Percentiles rank a stretch among this genome's conserved stretches.
Conservation (phyloP, 805 yeast species). For the Isabelozyma pseudorhagii region DNA sequence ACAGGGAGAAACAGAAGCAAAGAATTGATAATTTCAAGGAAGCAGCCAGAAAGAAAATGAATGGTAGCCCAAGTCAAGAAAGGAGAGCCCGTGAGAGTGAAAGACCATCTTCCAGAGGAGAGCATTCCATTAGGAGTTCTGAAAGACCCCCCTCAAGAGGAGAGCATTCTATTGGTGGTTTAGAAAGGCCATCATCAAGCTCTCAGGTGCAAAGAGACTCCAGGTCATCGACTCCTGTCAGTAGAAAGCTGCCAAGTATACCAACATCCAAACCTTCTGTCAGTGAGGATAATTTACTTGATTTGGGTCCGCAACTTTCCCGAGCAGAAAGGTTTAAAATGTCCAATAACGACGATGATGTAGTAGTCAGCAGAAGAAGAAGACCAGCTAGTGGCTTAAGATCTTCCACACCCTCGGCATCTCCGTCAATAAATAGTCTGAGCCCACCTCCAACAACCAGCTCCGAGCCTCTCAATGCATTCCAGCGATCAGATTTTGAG, state of each 20-base stretch:
- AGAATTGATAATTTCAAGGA: conserved; percentile 16
- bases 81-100: too few relatives aligned
- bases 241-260: not conserved
- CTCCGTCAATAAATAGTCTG: not conserved
- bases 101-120: too few relatives aligned
- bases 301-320: conserved; percentile 1
- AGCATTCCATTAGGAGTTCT: too few relatives aligned
- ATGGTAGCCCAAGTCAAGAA: not conserved
- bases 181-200: not conserved
- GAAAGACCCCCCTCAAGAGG: too few relatives aligned
- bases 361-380: conserved; percentile 20
- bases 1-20: conserved; percentile 29
- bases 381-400: conserved; percentile 5
- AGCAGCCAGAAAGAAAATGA: conserved; percentile 8
- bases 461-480: conserved; percentile 28
- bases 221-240: conserved; percentile 3
- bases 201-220: not conserved
- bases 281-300: not conserved
- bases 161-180: not conserved
- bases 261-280: not conserved
- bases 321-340: conserved; percentile 25
- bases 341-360: conserved; percentile 10
- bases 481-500: conserved; percentile 42
- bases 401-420: not conserved
- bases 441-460: conserved; percentile 1